Percentiles rank a stretch among this genome's conserved stretches.
These are phyloP conservation scores for Plantago elongata DNA, from an alignment of 257 asterid genomes.

Conservation along the genomic window DNA sequence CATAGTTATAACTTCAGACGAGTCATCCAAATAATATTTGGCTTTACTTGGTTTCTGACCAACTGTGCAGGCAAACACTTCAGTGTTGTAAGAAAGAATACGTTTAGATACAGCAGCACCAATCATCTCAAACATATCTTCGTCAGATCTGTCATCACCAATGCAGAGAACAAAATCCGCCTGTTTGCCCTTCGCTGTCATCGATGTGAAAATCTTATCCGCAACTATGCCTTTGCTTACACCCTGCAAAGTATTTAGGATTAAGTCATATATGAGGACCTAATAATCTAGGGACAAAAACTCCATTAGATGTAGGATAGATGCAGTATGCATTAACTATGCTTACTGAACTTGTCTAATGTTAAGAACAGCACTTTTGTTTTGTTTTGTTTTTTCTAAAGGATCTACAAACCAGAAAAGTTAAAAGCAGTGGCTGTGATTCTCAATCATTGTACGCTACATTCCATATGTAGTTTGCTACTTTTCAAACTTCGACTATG, in stretches of 20 bases:
- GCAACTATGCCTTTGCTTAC: slow-evolving; percentile 80
- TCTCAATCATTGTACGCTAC: too few species aligned
- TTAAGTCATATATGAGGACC: too few species aligned
- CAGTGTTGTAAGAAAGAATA: slow-evolving; percentile 49
- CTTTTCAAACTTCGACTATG: too few species aligned
- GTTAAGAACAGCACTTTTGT: too few species aligned
- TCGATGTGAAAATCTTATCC: slow-evolving; percentile 67
- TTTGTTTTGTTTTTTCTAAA: background rate
- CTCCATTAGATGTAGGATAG: too few species aligned
- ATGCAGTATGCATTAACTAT: too few species aligned
- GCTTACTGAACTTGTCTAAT: too few species aligned
- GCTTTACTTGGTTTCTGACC: slow-evolving; percentile 94
- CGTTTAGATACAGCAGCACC: slow-evolving; percentile 49
- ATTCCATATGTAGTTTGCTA: too few species aligned
- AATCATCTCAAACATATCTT: slow-evolving; percentile 80
- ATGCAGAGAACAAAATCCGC: slow-evolving; percentile 82
- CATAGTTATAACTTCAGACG: slow-evolving; percentile 69
- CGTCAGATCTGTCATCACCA: slow-evolving; percentile 91
- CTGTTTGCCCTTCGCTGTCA: slow-evolving; percentile 48
- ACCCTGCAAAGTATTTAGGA: slow-evolving; percentile 35
- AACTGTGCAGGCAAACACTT: slow-evolving; percentile 81
- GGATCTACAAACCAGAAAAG: background rate
- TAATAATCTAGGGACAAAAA: too few species aligned
- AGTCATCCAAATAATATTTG: slow-evolving; percentile 76
- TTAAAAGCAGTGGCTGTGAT: background rate